Evolutionary conservation across 2,329 filamentous ascomycete species (phyloP), one percentile per base, ranked within the genome.

Genomic region (Aureobasidium pullulans): DNA sequence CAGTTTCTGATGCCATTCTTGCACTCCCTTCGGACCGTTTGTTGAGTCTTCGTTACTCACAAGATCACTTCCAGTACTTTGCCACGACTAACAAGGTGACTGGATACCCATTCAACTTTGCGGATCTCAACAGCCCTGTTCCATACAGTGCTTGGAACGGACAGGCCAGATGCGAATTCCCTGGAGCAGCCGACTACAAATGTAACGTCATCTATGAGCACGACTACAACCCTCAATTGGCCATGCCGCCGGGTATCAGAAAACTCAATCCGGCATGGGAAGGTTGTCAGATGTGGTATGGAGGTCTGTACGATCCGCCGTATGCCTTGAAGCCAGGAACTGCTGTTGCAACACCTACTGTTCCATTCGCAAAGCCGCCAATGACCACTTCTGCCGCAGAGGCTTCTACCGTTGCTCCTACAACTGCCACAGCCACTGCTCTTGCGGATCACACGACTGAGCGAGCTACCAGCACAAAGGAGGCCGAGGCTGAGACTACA

Each of bases 231-330:
- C 66, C 66, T 11, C 66, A 68, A 37, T 62, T 68, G 32, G 67
- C 66, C 1, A 67, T 70, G 49, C 68, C 68, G 10, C 67, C 67
- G 1, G 61, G 64, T 28, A 67, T 69, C 36, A 63, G 64, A 8
- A 57, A 64, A 4, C 48, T 70, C 5, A 62, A 65, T 52, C 63
- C 65, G 6, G 64, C 62, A 7, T 70, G 67, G 60, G 43, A 63
- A 39, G 52, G 39, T 19, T 70, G 68, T 47, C 65, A 67, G 57
- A 63, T 69, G 62, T 67, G 62, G 62, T 67, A 67, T 49, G 65
- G 65, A 13, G 68, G 68, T n/a, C 57, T 70, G 10, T 69, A 67
- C 60, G 68, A 69, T 61, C 66, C 66, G 6, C 66, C 66, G 15
- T 50, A 66, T 9, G 65, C 64, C 1, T 48, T 68, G 47, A 62